Evolutionary conservation across 257 asterid genomes (phyloP).

Genomic region (Przewalskia tangutica): DNA sequence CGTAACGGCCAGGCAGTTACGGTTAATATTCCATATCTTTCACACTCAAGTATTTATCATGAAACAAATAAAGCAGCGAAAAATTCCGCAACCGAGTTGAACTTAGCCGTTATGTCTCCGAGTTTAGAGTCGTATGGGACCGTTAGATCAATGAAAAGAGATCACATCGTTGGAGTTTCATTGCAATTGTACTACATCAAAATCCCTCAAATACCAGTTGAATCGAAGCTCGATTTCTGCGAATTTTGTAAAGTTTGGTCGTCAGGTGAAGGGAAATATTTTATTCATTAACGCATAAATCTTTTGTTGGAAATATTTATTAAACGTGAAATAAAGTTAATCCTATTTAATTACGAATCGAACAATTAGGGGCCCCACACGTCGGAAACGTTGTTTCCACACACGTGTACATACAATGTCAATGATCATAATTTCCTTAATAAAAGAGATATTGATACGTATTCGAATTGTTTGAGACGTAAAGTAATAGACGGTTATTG

Average conservation of each 20-base stretch:
- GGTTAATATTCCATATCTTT: constrained; percentile 57
- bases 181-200: constrained; percentile 44
- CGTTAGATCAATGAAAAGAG: constrained; percentile 57
- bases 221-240: constrained; percentile 68
- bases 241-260: constrained; percentile 59
- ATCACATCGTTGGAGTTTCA: constrained; percentile 61
- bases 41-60: constrained; percentile 69
- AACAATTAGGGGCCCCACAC: no score
- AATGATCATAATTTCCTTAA: no score
- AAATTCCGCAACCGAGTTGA: constrained; percentile 49
- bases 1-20: constrained; percentile 54
- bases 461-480: no score
- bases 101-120: constrained; percentile 52
- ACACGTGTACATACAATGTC: no score
- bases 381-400: no score
- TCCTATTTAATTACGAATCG: no score
- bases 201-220: constrained; percentile 42
- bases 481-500: no score
- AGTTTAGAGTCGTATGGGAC: constrained; percentile 58
- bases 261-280: constrained; percentile 10
- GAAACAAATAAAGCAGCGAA: constrained; percentile 39
- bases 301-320: no score
- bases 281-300: no score
- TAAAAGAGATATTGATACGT: no score
- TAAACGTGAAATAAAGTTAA: no score